These are phyloP conservation scores for Viridothelium virens DNA, from an alignment of 495 filamentous ascomycete genomes.

Conservation along the genomic window DNA sequence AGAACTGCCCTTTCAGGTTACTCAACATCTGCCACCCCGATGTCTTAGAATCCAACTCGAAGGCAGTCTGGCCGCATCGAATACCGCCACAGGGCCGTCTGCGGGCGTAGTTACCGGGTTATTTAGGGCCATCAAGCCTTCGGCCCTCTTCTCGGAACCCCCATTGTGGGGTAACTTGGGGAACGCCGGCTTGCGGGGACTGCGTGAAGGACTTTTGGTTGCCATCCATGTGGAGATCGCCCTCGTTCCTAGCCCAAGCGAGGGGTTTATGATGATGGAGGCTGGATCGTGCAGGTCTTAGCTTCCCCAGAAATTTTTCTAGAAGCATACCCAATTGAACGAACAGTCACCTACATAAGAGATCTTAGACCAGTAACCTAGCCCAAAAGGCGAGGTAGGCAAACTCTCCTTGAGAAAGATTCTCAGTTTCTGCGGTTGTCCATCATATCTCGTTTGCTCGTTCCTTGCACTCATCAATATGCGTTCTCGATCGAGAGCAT, in stretches of 20 bases:
- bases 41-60: neutral
- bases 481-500: neutral
- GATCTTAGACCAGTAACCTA: neutral
- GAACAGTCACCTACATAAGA: neutral
- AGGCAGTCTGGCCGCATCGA: neutral
- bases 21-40: neutral
- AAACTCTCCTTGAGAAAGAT: neutral
- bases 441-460: neutral
- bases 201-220: neutral
- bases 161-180: conserved; percentile 1
- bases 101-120: no score
- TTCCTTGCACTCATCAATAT: neutral
- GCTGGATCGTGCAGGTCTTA: neutral
- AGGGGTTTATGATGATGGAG: neutral
- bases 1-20: no score
- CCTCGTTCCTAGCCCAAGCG: neutral
- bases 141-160: conserved; percentile 5
- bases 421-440: neutral
- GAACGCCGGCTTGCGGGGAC: neutral
- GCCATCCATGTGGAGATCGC: conserved; percentile 9
- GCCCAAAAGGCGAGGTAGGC: neutral
- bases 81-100: neutral
- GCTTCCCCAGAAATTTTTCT: neutral
- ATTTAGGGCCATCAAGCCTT: neutral
- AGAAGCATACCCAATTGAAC: neutral